Evolutionary conservation across 306 rosid genomes (phyloP).

Genomic region (Cucurbita pepo): DNA sequence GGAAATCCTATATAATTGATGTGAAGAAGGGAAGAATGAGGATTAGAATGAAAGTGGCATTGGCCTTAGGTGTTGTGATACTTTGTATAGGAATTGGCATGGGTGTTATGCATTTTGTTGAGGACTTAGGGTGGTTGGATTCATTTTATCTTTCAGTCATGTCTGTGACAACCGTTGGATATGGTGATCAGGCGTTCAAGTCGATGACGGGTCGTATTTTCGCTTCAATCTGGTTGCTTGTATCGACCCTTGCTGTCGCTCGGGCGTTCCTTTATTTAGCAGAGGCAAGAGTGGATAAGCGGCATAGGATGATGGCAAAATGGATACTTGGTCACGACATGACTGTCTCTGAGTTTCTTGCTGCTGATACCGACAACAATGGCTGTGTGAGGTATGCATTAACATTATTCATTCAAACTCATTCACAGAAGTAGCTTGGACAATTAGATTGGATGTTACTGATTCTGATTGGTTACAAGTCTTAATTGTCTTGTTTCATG

Average conservation of each 20-base stretch:
- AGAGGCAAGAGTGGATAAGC: constrained; percentile 92
- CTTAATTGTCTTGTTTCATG: not conserved
- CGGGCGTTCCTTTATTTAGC: constrained; percentile 84
- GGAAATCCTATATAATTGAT: constrained; percentile 55
- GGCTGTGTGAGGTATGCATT: constrained; percentile 74
- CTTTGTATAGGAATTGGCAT: constrained; percentile 81
- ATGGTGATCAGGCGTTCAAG: constrained; percentile 70
- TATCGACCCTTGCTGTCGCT: constrained; percentile 86
- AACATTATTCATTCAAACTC: not conserved
- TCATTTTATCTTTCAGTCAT: constrained; percentile 89
- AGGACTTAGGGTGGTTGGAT: constrained; percentile 76
- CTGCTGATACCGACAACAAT: constrained; percentile 87
- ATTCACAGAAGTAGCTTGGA: not conserved
- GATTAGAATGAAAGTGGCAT: constrained; percentile 86
- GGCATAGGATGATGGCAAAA: constrained; percentile 88
- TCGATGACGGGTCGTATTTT: constrained; percentile 69
- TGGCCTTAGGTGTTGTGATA: constrained; percentile 84
- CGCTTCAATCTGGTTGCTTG: constrained; percentile 88
- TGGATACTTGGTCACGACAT: constrained; percentile 96
- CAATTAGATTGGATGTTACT: not conserved
- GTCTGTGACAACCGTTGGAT: constrained; percentile 95
- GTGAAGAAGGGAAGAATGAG: constrained; percentile 98
- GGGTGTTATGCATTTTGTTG: constrained; percentile 69
- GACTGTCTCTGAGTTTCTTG: constrained; percentile 87
- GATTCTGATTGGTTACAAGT: not conserved